Evolutionary conservation across 2,329 filamentous ascomycete species (phyloP), one percentile per base, ranked within the genome.

Genomic region (Trichoderma oligosporum): DNA sequence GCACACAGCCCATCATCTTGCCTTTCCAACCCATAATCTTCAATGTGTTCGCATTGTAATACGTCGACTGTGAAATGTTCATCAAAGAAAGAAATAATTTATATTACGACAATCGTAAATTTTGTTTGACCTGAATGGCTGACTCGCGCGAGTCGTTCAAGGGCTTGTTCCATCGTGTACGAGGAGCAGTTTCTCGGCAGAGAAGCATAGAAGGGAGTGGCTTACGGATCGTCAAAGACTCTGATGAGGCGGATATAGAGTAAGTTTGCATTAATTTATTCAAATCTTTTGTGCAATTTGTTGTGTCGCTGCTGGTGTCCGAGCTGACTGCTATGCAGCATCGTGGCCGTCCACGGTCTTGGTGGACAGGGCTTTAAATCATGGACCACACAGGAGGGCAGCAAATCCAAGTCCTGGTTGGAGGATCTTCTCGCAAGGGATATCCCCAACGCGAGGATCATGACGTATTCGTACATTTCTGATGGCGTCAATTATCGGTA

Each of bases 341-440:
- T 67, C 41, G 66, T 67, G 25, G 66, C 65, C 20, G 64, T 67
- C 36, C 65, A 67, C 46, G 64, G 65, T 36, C 63, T 67, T 16
- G 64, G 64, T 7, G 62, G 60, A 22, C 61, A 66, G 33, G 66
- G 65, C 46, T 67, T 67, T 59, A 57, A 56, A 25, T 61, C 65
- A 55, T 67, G 65, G 65, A 60, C 56, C n/a, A 65, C 61, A 7
- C 38, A 39, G n/a, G 66, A 42, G 20, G 59, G 51, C 22, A 58
- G 59, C 49, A 61, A 61, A 29, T 47, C 65, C 36, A 63, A 61
- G 58, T 56, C 62, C 4, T 67, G 66, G 66, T 60, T 67, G 22
- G 57, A 66, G 39, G 61, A 65, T 24, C 58, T 67, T 22, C 60
- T 67, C 2, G 61, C 59, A 48, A 33, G 58, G 35, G 66, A 67